Percentiles rank a stretch among this genome's conserved stretches.
Evolutionary conservation across 805 yeast genomes (phyloP).

Genomic region (Wickerhamomyces alni): DNA sequence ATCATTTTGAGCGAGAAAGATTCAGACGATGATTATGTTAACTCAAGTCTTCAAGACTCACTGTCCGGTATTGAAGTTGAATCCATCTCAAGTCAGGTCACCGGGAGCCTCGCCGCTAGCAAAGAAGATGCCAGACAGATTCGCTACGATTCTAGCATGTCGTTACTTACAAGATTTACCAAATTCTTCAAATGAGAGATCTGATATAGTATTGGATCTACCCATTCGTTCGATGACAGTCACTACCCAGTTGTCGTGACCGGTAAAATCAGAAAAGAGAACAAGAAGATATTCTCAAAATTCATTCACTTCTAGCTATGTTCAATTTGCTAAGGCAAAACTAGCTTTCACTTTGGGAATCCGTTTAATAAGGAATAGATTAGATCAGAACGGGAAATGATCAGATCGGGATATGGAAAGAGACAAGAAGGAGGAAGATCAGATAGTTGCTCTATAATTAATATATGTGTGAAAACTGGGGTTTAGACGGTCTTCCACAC

Average conservation of each 20-base stretch:
- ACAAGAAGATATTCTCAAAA: neutral
- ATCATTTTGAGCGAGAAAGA: conserved; percentile 3
- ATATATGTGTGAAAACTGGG: no score
- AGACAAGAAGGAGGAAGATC: no score
- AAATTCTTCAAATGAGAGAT: conserved; percentile 19
- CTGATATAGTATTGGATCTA: no score
- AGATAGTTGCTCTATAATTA: no score
- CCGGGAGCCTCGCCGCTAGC: conserved; percentile 7
- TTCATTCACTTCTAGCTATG: neutral
- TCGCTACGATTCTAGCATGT: conserved; percentile 20
- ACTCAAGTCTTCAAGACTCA: conserved; percentile 18
- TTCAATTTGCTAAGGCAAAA: neutral
- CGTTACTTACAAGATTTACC: conserved; percentile 19
- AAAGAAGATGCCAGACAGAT: conserved; percentile 18
- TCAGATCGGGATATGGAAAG: no score
- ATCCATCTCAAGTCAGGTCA: neutral
- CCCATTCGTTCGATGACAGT: no score
- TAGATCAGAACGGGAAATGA: no score
- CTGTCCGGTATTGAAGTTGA: conserved; percentile 7
- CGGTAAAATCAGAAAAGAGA: neutral
- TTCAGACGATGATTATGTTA: conserved; percentile 12
- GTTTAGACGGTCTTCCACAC: no score
- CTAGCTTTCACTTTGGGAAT: no score
- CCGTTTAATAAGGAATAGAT: no score
- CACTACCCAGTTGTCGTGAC: no score